These are phyloP conservation scores for Haematococcus sp. DNA, from an alignment of 139 green algal species.

Conservation along the genomic window DNA sequence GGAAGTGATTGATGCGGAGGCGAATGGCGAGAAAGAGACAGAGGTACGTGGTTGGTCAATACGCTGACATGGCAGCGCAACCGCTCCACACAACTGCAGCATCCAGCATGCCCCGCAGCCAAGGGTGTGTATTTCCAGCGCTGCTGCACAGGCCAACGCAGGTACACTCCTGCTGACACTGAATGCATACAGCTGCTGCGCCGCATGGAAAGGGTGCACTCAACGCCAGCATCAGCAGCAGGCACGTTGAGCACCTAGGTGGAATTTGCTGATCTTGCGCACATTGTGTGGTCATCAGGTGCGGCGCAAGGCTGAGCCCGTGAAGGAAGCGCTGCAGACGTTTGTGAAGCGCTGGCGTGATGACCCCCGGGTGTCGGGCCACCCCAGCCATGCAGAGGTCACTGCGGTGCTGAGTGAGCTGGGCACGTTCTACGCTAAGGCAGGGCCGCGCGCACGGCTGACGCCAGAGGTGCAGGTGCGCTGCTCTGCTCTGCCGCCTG, in stretches of 20 bases:
- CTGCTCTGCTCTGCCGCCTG: background rate
- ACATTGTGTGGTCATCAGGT: no score
- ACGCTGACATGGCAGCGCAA: background rate
- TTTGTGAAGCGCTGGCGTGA: slow-evolving; percentile 52
- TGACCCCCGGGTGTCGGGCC: slow-evolving; percentile 19
- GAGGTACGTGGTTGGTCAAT: slow-evolving; percentile 46
- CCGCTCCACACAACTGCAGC: no score
- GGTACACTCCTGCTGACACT: no score
- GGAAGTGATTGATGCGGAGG: slow-evolving; percentile 39
- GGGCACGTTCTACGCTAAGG: slow-evolving; percentile 31
- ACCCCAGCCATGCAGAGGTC: slow-evolving; percentile 26
- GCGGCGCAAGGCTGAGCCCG: slow-evolving; percentile 47
- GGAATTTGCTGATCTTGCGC: no score
- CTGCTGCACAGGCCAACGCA: no score
- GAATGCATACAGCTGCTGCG: no score
- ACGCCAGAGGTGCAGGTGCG: slow-evolving; percentile 3
- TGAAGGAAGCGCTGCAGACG: slow-evolving; percentile 48
- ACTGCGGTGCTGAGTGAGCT: slow-evolving; percentile 36
- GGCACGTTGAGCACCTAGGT: no score
- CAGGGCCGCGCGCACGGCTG: slow-evolving; percentile 9
- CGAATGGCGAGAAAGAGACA: slow-evolving; percentile 29
- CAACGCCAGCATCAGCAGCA: no score
- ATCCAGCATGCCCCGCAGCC: no score
- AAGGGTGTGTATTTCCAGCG: no score
- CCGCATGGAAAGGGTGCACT: no score